These are phyloP conservation scores for Thelephora aurantiotincta DNA, from an alignment of 768 basidiomycete genomes.

Conservation along the genomic window DNA sequence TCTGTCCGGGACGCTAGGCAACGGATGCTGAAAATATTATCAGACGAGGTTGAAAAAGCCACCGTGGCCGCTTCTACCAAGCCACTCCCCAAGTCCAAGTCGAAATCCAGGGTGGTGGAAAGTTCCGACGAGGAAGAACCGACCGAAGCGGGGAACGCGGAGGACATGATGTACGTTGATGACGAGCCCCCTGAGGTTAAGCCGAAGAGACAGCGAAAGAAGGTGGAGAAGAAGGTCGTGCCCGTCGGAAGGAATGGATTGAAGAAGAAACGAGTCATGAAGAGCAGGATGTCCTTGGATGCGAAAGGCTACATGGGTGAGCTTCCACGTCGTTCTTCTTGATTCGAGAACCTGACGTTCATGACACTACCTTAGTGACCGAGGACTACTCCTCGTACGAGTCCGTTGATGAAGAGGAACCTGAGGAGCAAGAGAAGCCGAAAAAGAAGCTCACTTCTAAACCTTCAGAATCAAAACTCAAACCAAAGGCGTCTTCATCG, in stretches of 20 bases:
- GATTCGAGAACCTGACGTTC: not conserved
- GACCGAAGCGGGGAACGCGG: slow-evolving; percentile 11
- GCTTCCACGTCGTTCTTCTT: slow-evolving; percentile 11
- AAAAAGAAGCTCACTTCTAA: slow-evolving; percentile 2
- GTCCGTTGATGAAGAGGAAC: slow-evolving; percentile 52
- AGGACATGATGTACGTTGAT: slow-evolving; percentile 15
- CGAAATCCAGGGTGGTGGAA: slow-evolving; percentile 7
- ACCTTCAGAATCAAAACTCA: slow-evolving; percentile 7
- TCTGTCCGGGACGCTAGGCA: slow-evolving; percentile 7
- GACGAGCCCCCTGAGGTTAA: slow-evolving; percentile 12
- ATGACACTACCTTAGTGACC: slow-evolving; percentile 28
- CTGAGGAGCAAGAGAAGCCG: slow-evolving; percentile 12
- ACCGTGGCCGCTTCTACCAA: slow-evolving; percentile 1
- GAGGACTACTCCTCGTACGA: slow-evolving; percentile 77
- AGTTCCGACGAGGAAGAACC: slow-evolving; percentile 13
- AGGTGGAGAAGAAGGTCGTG: slow-evolving; percentile 40
- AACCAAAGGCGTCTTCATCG: slow-evolving; percentile 3
- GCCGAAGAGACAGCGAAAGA: slow-evolving; percentile 20
- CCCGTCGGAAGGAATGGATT: slow-evolving; percentile 70
- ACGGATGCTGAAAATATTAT: not conserved
- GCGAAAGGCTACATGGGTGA: slow-evolving; percentile 64
- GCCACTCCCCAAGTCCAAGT: not conserved
- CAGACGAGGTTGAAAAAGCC: slow-evolving; percentile 8
- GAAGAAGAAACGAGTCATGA: slow-evolving; percentile 55
- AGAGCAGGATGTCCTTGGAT: slow-evolving; percentile 39